Base-by-base conservation (phyloP, 106 monocot genomes). In the Alisma plantagoaquatica region DNA sequence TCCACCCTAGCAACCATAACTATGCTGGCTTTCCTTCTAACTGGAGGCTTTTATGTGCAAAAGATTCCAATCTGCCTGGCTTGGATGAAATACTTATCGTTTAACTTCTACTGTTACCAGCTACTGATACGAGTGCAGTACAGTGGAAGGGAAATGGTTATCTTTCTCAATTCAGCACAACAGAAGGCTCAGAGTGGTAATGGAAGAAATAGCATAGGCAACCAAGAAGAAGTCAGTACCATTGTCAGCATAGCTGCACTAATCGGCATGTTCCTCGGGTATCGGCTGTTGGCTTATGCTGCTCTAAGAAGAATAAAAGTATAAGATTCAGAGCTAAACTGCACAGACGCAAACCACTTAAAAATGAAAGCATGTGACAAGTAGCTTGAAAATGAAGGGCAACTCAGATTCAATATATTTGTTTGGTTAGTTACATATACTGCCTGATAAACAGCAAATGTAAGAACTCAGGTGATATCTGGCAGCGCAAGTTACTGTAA, bases 11-110 rank as follows among this genome's bases (percentile, higher is more conserved):
- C 70, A 1, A 96, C 96, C 0, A 48, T 96, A n/a, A 76, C 60
- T 12, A 88, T 89, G 89, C 70, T 96, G 11, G 84, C 81, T 0
- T 96, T 89, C 60, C 60, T 96, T 5, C 64, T 96, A 21, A 85
- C 81, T 4, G 96, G 77, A 0, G 89, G 96, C 0, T 96, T 91
- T 33, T 91, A 91, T 29, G 89, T 96, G 25, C 73, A 81, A 30
- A 72, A 82, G 47, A 65, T 89, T 1, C 96, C 96, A 2, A 17
- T 49, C 6, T 81, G 77, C 53, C 43, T 96, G 56, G 43, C 24
- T 0, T 96, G 96, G 96, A 15, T 85, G 27, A 96, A 89, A 65
- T 96, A 96, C 60, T 58, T 51, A 1, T 96, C 96, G 8, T 85
- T 73, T 38, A 96, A 81, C 14, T 96, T 69, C 58, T 96, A 96